A percentile compares a stretch with the other conserved stretches of the same genome.
Conservation (phyloP, 805 yeast genomes). For the Barnettozyma botsteinii region DNA sequence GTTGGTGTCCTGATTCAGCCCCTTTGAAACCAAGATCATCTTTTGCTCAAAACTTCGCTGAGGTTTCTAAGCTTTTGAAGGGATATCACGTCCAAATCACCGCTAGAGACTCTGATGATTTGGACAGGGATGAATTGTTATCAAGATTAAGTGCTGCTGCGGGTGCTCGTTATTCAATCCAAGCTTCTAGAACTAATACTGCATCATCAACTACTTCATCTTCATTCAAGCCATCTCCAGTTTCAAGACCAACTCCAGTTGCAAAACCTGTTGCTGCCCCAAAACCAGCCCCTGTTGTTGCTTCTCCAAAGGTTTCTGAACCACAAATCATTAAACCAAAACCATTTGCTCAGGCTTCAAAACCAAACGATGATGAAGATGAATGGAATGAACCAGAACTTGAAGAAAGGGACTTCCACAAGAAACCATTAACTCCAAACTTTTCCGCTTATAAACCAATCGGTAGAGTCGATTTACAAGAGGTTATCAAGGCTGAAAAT, state of each 20-base stretch:
- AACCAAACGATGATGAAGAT: constrained; percentile 25
- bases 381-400: constrained; percentile 43
- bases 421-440: constrained; percentile 38
- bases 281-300: constrained; percentile 14
- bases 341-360: constrained; percentile 8
- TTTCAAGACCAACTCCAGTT: constrained; percentile 22
- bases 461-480: constrained; percentile 50
- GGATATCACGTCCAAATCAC: constrained; percentile 96
- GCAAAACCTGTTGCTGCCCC: constrained; percentile 25
- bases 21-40: constrained; percentile 72
- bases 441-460: constrained; percentile 53
- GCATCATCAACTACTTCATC: constrained; percentile 27
- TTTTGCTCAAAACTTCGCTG: constrained; percentile 72
- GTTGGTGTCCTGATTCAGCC: constrained; percentile 97
- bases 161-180: constrained; percentile 88
- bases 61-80: constrained; percentile 58
- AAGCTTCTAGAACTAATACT: constrained; percentile 31
- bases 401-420: constrained; percentile 42
- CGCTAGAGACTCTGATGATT: constrained; percentile 90
- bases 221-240: constrained; percentile 20
- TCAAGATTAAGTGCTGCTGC: constrained; percentile 82
- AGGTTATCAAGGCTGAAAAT: constrained; percentile 38
- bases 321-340: constrained; percentile 21
- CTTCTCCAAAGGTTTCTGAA: constrained; percentile 17
- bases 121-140: constrained; percentile 71